These are phyloP conservation scores for Myrmaecium sp. DNA, from an alignment of 2,329 filamentous ascomycete genomes.

Conservation along the genomic window DNA sequence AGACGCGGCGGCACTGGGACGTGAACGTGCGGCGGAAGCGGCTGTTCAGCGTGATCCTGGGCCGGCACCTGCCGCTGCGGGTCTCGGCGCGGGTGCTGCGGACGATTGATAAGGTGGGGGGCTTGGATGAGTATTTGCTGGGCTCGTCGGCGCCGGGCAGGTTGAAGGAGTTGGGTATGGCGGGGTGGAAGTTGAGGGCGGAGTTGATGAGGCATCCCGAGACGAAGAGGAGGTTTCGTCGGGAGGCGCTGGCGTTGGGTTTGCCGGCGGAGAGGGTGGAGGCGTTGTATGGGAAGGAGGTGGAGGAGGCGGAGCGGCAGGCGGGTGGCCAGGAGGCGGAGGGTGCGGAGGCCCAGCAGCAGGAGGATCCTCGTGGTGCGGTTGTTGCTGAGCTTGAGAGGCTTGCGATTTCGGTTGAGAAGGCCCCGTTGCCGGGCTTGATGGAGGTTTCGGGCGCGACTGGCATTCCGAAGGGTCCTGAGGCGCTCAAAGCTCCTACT, in stretches of 20 bases:
- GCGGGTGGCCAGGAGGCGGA: background rate
- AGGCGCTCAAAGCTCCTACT: too few species aligned
- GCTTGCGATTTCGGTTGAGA: too few species aligned
- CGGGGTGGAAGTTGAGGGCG: conserved; percentile 83
- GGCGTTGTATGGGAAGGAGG: conserved; percentile 7
- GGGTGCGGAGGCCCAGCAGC: background rate
- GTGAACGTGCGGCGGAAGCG: conserved; percentile 55
- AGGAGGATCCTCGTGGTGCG: background rate
- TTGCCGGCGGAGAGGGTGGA: conserved; percentile 31
- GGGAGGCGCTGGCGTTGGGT: conserved; percentile 48
- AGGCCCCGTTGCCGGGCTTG: too few species aligned
- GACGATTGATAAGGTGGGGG: conserved; percentile 65
- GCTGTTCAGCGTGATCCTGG: conserved; percentile 47
- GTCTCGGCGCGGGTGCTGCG: conserved; percentile 49
- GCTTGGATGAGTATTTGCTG: conserved; percentile 80
- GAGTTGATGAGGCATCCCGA: conserved; percentile 63
- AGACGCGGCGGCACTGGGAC: conserved; percentile 56
- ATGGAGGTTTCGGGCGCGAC: too few species aligned
- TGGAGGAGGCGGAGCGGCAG: conserved; percentile 9
- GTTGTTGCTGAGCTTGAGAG: too few species aligned
- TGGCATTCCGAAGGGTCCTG: too few species aligned
- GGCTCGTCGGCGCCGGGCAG: conserved; percentile 54
- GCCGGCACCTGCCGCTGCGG: conserved; percentile 46
- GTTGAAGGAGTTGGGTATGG: conserved; percentile 72
- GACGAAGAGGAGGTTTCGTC: conserved; percentile 48